Evolutionary conservation across 257 asterid species (phyloP), one percentile per base, ranked within the genome.

Genomic region (Parsonsia alboflavescens): DNA sequence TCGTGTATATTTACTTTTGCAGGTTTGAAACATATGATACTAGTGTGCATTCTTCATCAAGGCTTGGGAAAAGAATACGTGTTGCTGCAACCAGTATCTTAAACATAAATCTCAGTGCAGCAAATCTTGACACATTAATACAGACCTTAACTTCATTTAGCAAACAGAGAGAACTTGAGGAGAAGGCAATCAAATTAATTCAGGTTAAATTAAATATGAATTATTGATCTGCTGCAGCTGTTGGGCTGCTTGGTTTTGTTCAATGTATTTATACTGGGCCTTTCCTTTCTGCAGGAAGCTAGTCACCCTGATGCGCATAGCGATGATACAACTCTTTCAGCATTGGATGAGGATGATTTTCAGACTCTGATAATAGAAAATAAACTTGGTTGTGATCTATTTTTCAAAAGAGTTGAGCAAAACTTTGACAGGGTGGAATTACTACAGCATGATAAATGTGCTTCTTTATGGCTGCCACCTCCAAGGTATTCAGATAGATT

Each of bases 1-100:
- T 78, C 71, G 73, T 80, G 39, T 33, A 33, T 71, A 7, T 64
- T 72, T 46, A 71, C 46, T 56, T 81, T 82, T 76, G 73, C 84
- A 94, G 99, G 92, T 88, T 89, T 77, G 99, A 94, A 85, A 94
- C 97, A 73, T 94, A 85, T 87, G 97, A 86, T 76, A 84, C 90
- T 73, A 83, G 81, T 80, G 50, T 75, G 68, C 88, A 85, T 82
- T 91, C 89, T 53, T 81, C 90, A 33, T 85, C 81, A 76, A 86
- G 84, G 73, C 85, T 90, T 68, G 96, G 93, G 74, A 92, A 87
- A 80, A 88, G 94, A 85, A 81, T 93, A 85, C 90, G 96, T 70
- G 79, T 90, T 77, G 97, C 97, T 73, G 93, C 96, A 61, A 89
- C 98, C 76, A 92, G 90, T 80, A 87, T 85, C 82, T 80, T 94